Evolutionary conservation across 2,329 filamentous ascomycete genomes (phyloP).

Genomic region (Fusarium sp.): DNA sequence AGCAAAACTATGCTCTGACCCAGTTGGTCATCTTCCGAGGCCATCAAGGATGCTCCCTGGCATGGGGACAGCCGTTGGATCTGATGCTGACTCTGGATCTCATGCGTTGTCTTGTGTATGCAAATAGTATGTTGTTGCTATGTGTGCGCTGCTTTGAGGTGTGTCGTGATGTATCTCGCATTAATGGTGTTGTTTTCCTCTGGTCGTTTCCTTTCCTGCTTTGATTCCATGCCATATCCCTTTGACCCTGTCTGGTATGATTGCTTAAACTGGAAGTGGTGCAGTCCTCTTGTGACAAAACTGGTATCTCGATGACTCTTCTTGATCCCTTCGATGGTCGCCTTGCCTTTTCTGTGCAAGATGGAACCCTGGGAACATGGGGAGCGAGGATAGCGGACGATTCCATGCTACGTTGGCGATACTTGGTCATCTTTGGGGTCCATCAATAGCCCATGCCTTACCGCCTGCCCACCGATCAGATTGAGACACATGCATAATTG

Average conservation of each 20-base stretch:
- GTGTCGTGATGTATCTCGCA: conserved; percentile 30
- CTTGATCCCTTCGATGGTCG: conserved; percentile 14
- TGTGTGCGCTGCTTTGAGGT: conserved; percentile 23
- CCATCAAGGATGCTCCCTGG: conserved; percentile 27
- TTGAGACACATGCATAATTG: conserved; percentile 14
- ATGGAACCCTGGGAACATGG: conserved; percentile 20
- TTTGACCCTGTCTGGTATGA: conserved; percentile 12
- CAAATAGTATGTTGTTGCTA: conserved; percentile 22
- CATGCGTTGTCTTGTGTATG: conserved; percentile 29
- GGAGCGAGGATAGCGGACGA: neutral
- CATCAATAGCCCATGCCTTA: conserved; percentile 7
- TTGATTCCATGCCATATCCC: conserved; percentile 11
- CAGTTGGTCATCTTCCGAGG: conserved; percentile 12
- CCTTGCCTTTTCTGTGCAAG: conserved; percentile 18
- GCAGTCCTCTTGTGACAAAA: conserved; percentile 17
- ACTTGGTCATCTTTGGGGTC: neutral
- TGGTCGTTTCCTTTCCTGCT: conserved; percentile 19
- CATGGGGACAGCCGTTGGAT: conserved; percentile 24
- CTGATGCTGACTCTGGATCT: conserved; percentile 22
- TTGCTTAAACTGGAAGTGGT: conserved; percentile 21
- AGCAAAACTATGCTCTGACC: conserved; percentile 6
- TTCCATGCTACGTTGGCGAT: neutral
- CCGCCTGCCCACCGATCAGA: conserved; percentile 2
- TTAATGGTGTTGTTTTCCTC: conserved; percentile 28
- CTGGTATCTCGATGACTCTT: conserved; percentile 11